Conservation (phyloP, 192 early-diverging fungal genomes). For the Entomortierella lignicola region DNA sequence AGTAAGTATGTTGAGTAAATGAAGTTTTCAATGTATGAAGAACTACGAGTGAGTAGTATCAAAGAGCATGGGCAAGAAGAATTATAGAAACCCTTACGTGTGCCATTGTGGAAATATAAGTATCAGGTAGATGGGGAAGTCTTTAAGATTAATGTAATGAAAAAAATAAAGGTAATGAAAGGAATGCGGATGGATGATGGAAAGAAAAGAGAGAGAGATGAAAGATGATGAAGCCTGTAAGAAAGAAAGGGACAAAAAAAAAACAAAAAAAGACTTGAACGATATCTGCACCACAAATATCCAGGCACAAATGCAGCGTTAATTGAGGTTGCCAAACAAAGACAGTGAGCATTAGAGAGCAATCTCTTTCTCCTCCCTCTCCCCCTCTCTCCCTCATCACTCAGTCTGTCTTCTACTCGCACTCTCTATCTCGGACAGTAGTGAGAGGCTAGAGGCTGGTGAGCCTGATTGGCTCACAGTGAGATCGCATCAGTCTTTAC, state of each 20-base stretch:
- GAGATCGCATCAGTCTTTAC: too few relatives aligned
- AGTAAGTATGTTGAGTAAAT: background rate
- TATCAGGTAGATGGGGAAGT: background rate
- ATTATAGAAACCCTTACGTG: conserved; percentile 22
- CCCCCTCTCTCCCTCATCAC: background rate
- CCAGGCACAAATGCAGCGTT: background rate
- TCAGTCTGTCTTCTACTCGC: too few relatives aligned
- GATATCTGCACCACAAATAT: background rate
- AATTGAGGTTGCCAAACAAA: too few relatives aligned
- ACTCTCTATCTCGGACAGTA: background rate
- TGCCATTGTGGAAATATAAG: conserved; percentile 20
- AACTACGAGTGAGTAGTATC: background rate
- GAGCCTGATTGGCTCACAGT: conserved; percentile 4
- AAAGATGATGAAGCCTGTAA: background rate
- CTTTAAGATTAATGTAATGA: background rate
- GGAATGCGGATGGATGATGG: conserved; percentile 5
- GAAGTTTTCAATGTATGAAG: background rate
- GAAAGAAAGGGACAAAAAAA: conserved; percentile 12
- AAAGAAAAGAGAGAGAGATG: background rate
- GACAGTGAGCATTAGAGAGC: conserved; percentile 2
- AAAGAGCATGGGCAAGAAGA: background rate
- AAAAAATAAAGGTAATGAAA: background rate
- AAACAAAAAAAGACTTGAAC: conserved; percentile 3
- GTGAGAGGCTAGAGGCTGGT: background rate
- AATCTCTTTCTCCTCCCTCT: conserved; percentile 11